Evolutionary conservation across 163 green algal genomes (phyloP), one percentile per base, ranked within the genome.

Genomic region (Chloromonas sp.): DNA sequence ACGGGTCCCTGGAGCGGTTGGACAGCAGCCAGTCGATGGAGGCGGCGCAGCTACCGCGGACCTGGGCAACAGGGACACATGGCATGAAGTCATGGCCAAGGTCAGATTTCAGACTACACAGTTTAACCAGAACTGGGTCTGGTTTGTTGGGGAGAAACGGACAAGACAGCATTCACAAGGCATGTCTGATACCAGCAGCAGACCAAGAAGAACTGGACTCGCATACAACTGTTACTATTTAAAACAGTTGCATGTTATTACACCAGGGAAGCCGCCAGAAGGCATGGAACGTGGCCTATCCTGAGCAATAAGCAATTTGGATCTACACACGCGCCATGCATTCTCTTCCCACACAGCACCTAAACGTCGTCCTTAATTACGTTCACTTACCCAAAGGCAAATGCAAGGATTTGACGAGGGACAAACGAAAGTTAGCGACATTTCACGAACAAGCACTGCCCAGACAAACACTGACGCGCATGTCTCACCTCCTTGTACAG

Each of bases 1-100:
- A 99, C 0, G 96, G 96, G 87, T 99, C 96, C 1, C 84, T 36
- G 83, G 94, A 82, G 5, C 95, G 86, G 84, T 92, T 91, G 1
- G 87, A 60, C 86, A 95, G 86, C 86, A 99, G 88, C 77, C 94
- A 98, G 8, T 83, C 70, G 61, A 99, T 91, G 60, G 93, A 92
- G 1, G 83, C 86, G 86, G 97, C 90, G 79, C 98, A 92, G 59
- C 94, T 89, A 0, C 58, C 70, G 66, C 93, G 94, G 3, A 96
- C 91, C 15, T 91, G 61, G 5, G 11, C 71, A n/a, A 11, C 8
- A n/a, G 11, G 66, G 8, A 76, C 66, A 76, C 5, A 11, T 11
- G 66, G 8, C 5, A n/a, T 76, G 66, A 8, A 11, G 66, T 76
- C 66, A 76, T 11, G 36, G 36, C 36, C 36, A 36, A 36, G 36